Evolutionary conservation across 192 early-diverging fungal species (phyloP).

Genomic region (Entomortierella beljakovae): DNA sequence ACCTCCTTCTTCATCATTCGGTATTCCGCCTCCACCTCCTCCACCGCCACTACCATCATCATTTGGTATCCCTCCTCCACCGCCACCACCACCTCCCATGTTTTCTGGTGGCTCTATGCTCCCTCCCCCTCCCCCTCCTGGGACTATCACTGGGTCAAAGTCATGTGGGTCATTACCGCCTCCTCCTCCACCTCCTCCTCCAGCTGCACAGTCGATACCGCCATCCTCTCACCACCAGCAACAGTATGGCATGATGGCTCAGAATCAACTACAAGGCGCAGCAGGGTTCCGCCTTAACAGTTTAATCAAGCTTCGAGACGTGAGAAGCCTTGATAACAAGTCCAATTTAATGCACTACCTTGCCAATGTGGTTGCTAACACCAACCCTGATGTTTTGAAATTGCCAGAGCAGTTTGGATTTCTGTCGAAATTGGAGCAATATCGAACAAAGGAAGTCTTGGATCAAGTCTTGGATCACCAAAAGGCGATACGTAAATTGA

Average conservation of each 20-base stretch:
- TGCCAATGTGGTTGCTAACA: constrained; percentile 44
- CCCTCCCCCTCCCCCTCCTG: constrained; percentile 1
- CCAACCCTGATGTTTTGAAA: constrained; percentile 39
- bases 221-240: neutral
- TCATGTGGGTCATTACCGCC: constrained; percentile 11
- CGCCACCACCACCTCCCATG: constrained; percentile 14
- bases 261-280: constrained; percentile 29
- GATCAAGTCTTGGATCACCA: constrained; percentile 51
- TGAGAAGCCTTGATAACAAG: constrained; percentile 46
- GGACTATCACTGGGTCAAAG: neutral
- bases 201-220: neutral
- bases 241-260: neutral
- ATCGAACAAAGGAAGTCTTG: constrained; percentile 37
- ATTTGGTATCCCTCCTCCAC: neutral
- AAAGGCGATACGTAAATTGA: constrained; percentile 22
- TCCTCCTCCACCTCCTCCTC: constrained; percentile 12
- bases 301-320: constrained; percentile 41
- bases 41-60: constrained; percentile 2
- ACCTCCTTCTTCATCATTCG: constrained; percentile 4
- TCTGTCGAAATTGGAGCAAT: constrained; percentile 39
- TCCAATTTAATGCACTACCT: constrained; percentile 51
- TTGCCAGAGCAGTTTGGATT: constrained; percentile 34
- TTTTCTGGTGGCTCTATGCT: too few relatives aligned
- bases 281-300: constrained; percentile 48
- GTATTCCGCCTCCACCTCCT: constrained; percentile 24